phyloP scores from a whole-genome alignment of 495 filamentous ascomycete genomes.

The Penicillium paxilli region DNA sequence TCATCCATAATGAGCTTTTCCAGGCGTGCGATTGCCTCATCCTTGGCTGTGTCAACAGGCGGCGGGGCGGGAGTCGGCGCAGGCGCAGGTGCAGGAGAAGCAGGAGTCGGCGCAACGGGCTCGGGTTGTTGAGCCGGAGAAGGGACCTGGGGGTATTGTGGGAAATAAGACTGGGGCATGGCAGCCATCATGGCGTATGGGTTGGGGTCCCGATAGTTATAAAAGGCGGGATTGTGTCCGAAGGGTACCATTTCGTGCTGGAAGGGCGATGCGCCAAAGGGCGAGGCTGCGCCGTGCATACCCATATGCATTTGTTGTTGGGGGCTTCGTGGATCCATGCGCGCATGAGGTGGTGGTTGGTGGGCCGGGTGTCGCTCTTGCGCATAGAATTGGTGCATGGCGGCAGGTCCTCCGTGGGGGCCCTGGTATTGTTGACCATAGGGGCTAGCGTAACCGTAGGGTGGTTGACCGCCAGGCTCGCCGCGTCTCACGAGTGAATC shows the following conservation, averaged over 20 bases:
- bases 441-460: slow-evolving; percentile 42
- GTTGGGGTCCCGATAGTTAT: slow-evolving; percentile 40
- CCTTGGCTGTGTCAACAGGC: slow-evolving; percentile 39
- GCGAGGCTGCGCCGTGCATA: slow-evolving; percentile 26
- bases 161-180: slow-evolving; percentile 41
- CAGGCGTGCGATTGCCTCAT: slow-evolving; percentile 52
- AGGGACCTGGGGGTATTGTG: slow-evolving; percentile 33
- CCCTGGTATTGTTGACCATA: slow-evolving; percentile 39
- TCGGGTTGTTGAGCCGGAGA: slow-evolving; percentile 33
- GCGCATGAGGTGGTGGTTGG: slow-evolving; percentile 28
- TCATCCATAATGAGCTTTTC: slow-evolving; percentile 55
- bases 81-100: slow-evolving; percentile 7
- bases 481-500: slow-evolving; percentile 42
- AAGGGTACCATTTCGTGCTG: slow-evolving; percentile 55
- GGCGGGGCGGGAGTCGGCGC: slow-evolving; percentile 16
- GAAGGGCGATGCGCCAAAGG: slow-evolving; percentile 38
- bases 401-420: slow-evolving; percentile 21
- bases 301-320: slow-evolving; percentile 32
- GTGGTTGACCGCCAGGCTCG: slow-evolving; percentile 31
- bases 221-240: slow-evolving; percentile 40
- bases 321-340: slow-evolving; percentile 23
- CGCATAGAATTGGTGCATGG: slow-evolving; percentile 37
- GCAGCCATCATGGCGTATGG: slow-evolving; percentile 39
- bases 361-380: slow-evolving; percentile 32
- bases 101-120: slow-evolving; percentile 13